phyloP scores from a whole-genome alignment of 108 stramenopile species.

The Discostella stelligeroides region DNA sequence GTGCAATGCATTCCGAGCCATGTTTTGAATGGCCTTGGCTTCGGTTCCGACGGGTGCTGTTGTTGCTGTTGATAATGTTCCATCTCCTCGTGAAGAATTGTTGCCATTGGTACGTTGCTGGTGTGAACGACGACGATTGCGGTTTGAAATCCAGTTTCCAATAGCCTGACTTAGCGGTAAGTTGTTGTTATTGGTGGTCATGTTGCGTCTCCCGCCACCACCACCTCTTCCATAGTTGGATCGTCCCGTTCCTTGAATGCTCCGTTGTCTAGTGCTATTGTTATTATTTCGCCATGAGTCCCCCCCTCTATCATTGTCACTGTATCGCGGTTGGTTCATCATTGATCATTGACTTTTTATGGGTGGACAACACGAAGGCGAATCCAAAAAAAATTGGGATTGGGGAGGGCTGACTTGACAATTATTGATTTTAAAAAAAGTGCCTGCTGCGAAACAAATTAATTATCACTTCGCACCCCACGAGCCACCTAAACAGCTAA shows the following conservation, averaged over 20 bases:
- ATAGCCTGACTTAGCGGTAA: conserved; percentile 30
- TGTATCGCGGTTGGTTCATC: conserved; percentile 33
- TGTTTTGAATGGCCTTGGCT: conserved; percentile 39
- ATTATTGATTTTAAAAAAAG: no score
- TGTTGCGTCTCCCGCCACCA: neutral
- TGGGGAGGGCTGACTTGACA: no score
- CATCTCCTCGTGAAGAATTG: no score
- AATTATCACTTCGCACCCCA: no score
- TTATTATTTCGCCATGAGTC: neutral
- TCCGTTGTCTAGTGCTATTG: conserved; percentile 1
- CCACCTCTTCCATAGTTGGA: conserved; percentile 28
- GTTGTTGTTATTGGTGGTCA: conserved; percentile 5
- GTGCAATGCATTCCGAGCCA: conserved; percentile 15
- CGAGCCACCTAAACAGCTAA: no score
- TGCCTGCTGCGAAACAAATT: no score
- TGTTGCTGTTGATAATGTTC: neutral
- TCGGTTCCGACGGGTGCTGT: conserved; percentile 41
- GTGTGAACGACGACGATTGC: conserved; percentile 12
- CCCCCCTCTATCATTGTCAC: conserved; percentile 17
- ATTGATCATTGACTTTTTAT: no score
- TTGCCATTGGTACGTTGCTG: neutral
- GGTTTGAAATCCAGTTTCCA: conserved; percentile 35
- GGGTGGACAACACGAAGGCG: neutral
- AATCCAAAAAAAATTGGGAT: no score
- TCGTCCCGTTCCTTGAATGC: conserved; percentile 9